Percentiles rank a stretch among this genome's conserved stretches.
These are phyloP conservation scores for Malania oleifera DNA, from an alignment of 164 flowering plant genomes.

Conservation along the genomic window DNA sequence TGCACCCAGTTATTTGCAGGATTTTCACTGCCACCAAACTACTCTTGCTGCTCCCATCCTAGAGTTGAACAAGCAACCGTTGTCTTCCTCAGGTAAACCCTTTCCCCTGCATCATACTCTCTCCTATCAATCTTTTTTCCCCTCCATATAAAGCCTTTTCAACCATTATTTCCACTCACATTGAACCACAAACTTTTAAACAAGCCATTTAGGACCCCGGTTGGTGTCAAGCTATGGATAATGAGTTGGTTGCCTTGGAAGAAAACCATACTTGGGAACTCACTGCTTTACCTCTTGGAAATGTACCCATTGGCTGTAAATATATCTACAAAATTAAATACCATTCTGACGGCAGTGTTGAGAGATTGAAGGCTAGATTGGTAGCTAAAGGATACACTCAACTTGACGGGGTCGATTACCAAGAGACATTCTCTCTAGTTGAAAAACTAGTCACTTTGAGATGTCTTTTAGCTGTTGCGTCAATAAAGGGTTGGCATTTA, in stretches of 20 bases:
- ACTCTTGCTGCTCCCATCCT: no score
- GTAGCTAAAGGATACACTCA: no score
- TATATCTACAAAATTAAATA: not conserved
- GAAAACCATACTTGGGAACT: not conserved
- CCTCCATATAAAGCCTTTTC: no score
- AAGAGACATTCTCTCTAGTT: no score
- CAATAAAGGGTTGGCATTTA: no score
- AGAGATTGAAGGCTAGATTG: not conserved
- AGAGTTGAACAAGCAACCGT: no score
- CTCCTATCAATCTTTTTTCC: no score
- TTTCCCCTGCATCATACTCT: not conserved
- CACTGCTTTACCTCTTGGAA: not conserved
- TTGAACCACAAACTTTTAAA: not conserved
- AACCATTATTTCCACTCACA: not conserved
- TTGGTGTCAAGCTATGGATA: not conserved
- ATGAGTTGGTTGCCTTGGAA: not conserved
- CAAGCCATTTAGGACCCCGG: not conserved
- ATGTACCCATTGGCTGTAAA: not conserved
- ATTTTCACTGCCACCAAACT: no score
- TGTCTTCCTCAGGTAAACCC: not conserved
- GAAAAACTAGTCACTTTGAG: no score
- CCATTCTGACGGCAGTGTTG: not conserved
- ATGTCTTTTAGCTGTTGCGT: no score
- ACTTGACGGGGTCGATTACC: no score
- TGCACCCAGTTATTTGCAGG: no score